phyloP scores from a whole-genome alignment of 768 basidiomycete species.

The Lactarius trivialis region DNA sequence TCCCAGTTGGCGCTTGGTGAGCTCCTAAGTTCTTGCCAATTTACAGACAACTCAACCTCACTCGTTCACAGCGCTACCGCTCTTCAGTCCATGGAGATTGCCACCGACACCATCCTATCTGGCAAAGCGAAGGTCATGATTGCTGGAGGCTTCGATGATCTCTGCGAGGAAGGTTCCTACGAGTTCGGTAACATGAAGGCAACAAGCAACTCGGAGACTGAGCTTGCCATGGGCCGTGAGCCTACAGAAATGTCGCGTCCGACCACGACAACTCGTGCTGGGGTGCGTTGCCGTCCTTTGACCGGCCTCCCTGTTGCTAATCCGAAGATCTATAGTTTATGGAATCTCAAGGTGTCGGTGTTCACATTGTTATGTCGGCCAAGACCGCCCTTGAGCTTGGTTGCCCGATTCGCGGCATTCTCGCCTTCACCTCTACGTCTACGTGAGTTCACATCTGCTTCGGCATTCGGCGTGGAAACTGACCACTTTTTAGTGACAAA shows the following conservation, averaged over 20 bases:
- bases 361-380: conserved; percentile 95
- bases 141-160: conserved; percentile 96
- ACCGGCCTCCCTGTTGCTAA: neutral
- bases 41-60: conserved; percentile 6
- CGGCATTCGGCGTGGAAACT: conserved; percentile 2
- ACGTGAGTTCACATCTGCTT: conserved; percentile 49
- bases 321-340: conserved; percentile 54
- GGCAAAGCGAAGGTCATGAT: conserved; percentile 99
- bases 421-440: conserved; percentile 94
- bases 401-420: conserved; percentile 85
- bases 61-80: conserved; percentile 71
- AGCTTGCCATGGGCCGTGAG: conserved; percentile 98
- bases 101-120: conserved; percentile 88
- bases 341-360: conserved; percentile 95
- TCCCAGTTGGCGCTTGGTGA: conserved; percentile 97
- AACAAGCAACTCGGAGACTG: conserved; percentile 92
- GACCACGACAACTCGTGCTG: conserved; percentile 90
- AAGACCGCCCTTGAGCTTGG: conserved; percentile 94
- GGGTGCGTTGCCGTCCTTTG: conserved; percentile 44
- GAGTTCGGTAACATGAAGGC: conserved; percentile 99
- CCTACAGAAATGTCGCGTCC: conserved; percentile 99
- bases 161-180: conserved; percentile 96
- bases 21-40: conserved; percentile 25
- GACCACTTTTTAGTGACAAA: conserved; percentile 64
- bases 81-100: conserved; percentile 95